Percentiles rank a stretch among this genome's conserved stretches.
Evolutionary conservation across 139 green algal genomes (phyloP).

Genomic region (Mesostigma viride): DNA sequence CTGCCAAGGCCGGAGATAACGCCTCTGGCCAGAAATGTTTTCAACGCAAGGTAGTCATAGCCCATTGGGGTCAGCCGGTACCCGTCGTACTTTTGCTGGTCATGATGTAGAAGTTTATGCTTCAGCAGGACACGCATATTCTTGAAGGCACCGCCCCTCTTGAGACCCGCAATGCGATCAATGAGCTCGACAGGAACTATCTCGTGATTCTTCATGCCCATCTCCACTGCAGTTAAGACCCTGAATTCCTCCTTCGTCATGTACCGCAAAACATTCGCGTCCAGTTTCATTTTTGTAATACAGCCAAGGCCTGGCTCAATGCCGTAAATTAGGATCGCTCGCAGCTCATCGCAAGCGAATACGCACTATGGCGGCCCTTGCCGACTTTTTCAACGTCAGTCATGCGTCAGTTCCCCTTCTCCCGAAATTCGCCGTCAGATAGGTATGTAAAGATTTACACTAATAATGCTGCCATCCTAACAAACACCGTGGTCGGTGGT

Average conservation of each 20-base stretch:
- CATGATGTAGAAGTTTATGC: conserved; percentile 96
- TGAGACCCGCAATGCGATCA: conserved; percentile 81
- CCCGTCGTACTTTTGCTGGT: conserved; percentile 77
- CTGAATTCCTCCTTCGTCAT: conserved; percentile 88
- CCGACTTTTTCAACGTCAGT: too few species aligned
- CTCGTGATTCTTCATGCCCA: conserved; percentile 91
- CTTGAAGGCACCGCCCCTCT: conserved; percentile 69
- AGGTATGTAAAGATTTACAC: too few species aligned
- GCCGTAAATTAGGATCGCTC: too few species aligned
- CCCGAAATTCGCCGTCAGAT: too few species aligned
- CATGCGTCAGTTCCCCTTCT: too few species aligned
- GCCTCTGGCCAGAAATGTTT: conserved; percentile 65
- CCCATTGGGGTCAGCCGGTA: conserved; percentile 88
- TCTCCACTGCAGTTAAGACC: conserved; percentile 86
- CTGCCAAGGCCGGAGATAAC: conserved; percentile 70
- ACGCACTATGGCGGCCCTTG: too few species aligned
- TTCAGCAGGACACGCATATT: conserved; percentile 68
- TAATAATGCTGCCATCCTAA: too few species aligned
- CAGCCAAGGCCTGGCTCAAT: too few species aligned
- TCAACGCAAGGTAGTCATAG: conserved; percentile 95
- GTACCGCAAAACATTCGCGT: conserved; percentile 90
- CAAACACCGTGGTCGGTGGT: too few species aligned
- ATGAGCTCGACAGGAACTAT: conserved; percentile 78
- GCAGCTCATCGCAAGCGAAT: too few species aligned
- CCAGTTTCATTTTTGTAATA: conserved; percentile 94